phyloP scores from a whole-genome alignment of 2,329 filamentous ascomycete species.

The Didymella pomorum region DNA sequence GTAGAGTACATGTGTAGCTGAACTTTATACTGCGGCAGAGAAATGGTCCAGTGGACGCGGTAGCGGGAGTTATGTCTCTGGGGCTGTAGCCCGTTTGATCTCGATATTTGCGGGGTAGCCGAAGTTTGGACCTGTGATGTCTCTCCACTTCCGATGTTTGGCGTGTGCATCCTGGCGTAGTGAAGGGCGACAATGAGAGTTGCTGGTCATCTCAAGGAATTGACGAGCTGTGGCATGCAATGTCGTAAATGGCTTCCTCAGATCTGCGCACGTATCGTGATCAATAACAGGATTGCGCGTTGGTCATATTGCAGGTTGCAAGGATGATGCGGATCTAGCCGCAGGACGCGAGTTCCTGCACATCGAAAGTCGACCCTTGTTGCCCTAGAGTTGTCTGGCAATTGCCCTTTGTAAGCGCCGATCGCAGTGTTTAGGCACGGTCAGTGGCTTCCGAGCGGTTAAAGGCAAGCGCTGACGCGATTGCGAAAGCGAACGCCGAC shows the following conservation, averaged over 20 bases:
- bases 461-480: background rate
- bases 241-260: background rate
- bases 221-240: background rate
- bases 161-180: background rate
- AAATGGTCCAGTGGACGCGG: background rate
- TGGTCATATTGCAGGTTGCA: background rate
- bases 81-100: background rate
- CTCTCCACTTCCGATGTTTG: background rate
- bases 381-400: background rate
- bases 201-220: background rate
- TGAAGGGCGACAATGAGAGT: background rate
- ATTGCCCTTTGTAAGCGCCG: background rate
- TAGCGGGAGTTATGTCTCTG: background rate
- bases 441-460: background rate
- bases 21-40: background rate
- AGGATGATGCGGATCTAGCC: constrained; percentile 2
- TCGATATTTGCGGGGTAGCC: background rate
- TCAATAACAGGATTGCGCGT: background rate
- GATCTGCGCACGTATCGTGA: background rate
- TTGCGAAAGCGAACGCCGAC: background rate
- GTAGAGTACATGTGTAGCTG: background rate
- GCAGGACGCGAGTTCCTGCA: background rate
- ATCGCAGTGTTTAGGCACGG: background rate
- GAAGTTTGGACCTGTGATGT: background rate
- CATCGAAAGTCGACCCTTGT: background rate